Evolutionary conservation across 805 yeast species (phyloP), one percentile per base, ranked within the genome.

Genomic region (Naumovozyma castellii): DNA sequence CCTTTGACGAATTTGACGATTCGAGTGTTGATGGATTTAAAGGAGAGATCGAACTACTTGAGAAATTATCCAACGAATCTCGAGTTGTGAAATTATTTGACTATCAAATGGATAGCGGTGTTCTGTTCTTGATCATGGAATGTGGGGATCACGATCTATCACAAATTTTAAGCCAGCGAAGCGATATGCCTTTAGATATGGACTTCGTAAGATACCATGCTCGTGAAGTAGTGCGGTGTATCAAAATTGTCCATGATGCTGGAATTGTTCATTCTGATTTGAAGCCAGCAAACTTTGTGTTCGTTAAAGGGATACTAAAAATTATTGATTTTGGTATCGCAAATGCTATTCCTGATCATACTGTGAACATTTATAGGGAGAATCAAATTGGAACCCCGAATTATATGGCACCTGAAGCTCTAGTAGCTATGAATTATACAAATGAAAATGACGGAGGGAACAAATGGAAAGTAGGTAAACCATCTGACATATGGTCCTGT

Each of bases 401-500:
- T 57, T 92, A 90, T 59, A 92, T 90, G 97, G 96, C 98, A 0
- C 98, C 98, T 0, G 98, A 90, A 60, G 84, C 97, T 0, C 64
- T 90, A 43, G 70, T 81, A 34, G 94, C 61, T 3, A 82, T 59
- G 75, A 69, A 43, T 22, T 51, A 58, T 14, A 46, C 56, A 10
- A 56, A 51, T 34, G 54, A 55, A 16, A 53, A 47, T 8, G 41
- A 42, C 30, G 38, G 25, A 22, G 34, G 39, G 8, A 34, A 48
- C 18, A 61, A 62, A 19, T 69, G 75, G 90, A 84, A 76, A 59
- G 94, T 88, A 9, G 97, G 97, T 1, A 81, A 80, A 51, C 95
- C 97, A 0, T 83, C 97, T 2, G 98, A 92, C 64, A 79, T 92
- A 13, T 92, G 98, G 98, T 87, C 97, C 16, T 84, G 95, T 62